phyloP scores from a whole-genome alignment of 179 eudicot genomes.

The Actinidia chinensis region DNA sequence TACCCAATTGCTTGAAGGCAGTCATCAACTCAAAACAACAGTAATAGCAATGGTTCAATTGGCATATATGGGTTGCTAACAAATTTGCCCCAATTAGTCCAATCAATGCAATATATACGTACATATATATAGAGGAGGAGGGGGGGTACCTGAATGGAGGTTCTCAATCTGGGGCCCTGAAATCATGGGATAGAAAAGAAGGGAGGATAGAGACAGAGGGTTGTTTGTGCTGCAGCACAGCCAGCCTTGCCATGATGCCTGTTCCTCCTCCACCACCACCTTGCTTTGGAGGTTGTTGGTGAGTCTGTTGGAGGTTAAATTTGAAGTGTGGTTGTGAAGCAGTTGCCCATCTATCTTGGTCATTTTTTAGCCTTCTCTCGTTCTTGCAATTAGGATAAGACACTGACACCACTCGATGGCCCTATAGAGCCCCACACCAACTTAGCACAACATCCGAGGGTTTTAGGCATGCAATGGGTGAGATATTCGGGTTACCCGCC shows the following conservation, averaged over 20 bases:
- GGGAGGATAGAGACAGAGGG: conserved; percentile 58
- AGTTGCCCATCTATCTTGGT: conserved; percentile 19
- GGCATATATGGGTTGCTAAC: too few species aligned
- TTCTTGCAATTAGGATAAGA: conserved; percentile 64
- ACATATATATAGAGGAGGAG: background rate
- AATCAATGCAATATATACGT: background rate
- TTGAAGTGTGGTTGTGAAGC: conserved; percentile 16
- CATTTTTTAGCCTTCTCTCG: conserved; percentile 27
- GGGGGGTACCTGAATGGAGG: conserved; percentile 58
- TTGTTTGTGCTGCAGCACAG: conserved; percentile 52
- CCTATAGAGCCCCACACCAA: too few species aligned
- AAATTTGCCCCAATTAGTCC: too few species aligned
- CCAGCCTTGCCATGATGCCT: conserved; percentile 54
- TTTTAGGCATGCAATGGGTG: too few species aligned
- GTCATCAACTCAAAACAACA: too few species aligned
- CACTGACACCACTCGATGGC: conserved; percentile 35
- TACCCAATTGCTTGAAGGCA: too few species aligned
- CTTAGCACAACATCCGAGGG: too few species aligned
- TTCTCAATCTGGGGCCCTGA: conserved; percentile 52
- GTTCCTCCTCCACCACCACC: background rate
- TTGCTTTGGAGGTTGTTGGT: background rate
- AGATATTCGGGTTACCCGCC: too few species aligned
- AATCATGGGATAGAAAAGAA: conserved; percentile 67
- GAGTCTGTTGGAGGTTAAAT: conserved; percentile 1
- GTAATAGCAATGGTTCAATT: too few species aligned